Evolutionary conservation across 2,329 filamentous ascomycete genomes (phyloP).

Genomic region (Tolypocladium tropicale): DNA sequence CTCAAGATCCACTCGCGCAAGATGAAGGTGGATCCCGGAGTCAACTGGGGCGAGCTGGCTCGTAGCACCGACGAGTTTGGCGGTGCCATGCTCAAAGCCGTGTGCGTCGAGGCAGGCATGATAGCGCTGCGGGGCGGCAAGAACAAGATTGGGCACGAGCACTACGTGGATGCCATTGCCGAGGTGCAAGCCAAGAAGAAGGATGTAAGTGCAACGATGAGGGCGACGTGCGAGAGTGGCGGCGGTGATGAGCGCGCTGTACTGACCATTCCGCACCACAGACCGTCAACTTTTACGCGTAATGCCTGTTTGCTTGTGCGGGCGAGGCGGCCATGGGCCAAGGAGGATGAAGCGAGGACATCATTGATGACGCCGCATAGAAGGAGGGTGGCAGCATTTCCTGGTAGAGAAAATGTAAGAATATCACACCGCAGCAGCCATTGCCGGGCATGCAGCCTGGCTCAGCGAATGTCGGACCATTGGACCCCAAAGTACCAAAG

Average conservation of each 20-base stretch:
- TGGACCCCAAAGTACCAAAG: no score
- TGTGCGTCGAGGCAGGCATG: conserved; percentile 98
- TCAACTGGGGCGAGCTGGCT: conserved; percentile 95
- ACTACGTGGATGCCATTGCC: conserved; percentile 96
- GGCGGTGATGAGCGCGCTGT: neutral
- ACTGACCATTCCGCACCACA: conserved; percentile 11
- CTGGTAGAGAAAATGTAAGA: neutral
- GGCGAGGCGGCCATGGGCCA: neutral
- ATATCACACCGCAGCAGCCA: neutral
- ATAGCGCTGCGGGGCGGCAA: conserved; percentile 91
- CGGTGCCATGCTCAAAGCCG: conserved; percentile 93
- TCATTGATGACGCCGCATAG: neutral
- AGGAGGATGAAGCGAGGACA: neutral
- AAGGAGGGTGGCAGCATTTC: neutral
- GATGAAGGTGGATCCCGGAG: conserved; percentile 87
- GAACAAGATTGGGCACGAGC: conserved; percentile 94
- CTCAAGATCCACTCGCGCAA: conserved; percentile 95
- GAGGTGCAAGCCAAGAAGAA: conserved; percentile 97
- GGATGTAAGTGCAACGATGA: conserved; percentile 47
- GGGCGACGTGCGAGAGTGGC: neutral
- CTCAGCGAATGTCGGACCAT: neutral
- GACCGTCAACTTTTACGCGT: conserved; percentile 50
- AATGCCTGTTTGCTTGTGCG: conserved; percentile 10
- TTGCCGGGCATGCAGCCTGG: neutral
- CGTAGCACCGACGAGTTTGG: conserved; percentile 98